Percentiles rank a stretch among this genome's conserved stretches.
phyloP scores from a whole-genome alignment of 768 basidiomycete genomes.

The Lyophyllum decastes region DNA sequence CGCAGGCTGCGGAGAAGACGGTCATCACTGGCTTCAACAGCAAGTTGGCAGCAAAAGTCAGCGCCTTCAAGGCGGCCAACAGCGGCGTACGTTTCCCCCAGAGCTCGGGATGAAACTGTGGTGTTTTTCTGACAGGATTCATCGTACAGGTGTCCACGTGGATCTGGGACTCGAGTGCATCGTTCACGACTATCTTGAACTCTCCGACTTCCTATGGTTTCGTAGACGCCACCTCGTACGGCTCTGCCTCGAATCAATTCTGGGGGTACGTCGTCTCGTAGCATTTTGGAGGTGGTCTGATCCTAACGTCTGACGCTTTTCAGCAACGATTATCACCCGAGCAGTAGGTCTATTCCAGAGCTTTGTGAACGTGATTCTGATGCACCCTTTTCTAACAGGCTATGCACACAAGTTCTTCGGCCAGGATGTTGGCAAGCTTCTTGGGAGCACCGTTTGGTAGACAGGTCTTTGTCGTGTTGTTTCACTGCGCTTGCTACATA shows the following conservation, averaged over 20 bases:
- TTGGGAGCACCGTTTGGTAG: slow-evolving; percentile 28
- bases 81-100: slow-evolving; percentile 42
- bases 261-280: slow-evolving; percentile 47
- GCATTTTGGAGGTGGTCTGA: not conserved
- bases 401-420: slow-evolving; percentile 42
- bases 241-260: slow-evolving; percentile 44
- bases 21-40: slow-evolving; percentile 56
- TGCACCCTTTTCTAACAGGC: slow-evolving; percentile 21
- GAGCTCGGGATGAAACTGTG: not conserved
- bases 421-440: slow-evolving; percentile 26
- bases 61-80: slow-evolving; percentile 43
- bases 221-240: slow-evolving; percentile 50
- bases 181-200: slow-evolving; percentile 51
- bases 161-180: slow-evolving; percentile 51
- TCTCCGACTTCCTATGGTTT: slow-evolving; percentile 53
- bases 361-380: not conserved
- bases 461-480: not conserved
- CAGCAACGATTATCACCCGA: slow-evolving; percentile 58
- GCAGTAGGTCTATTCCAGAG: slow-evolving; percentile 38
- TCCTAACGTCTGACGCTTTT: not conserved
- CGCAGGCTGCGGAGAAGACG: slow-evolving; percentile 40
- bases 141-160: slow-evolving; percentile 43
- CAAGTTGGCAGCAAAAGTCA: slow-evolving; percentile 43
- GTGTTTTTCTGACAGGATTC: not conserved
- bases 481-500: too few relatives aligned